Conservation (phyloP, 2,329 filamentous ascomycete species). For the Alternaria triticimaculans region DNA sequence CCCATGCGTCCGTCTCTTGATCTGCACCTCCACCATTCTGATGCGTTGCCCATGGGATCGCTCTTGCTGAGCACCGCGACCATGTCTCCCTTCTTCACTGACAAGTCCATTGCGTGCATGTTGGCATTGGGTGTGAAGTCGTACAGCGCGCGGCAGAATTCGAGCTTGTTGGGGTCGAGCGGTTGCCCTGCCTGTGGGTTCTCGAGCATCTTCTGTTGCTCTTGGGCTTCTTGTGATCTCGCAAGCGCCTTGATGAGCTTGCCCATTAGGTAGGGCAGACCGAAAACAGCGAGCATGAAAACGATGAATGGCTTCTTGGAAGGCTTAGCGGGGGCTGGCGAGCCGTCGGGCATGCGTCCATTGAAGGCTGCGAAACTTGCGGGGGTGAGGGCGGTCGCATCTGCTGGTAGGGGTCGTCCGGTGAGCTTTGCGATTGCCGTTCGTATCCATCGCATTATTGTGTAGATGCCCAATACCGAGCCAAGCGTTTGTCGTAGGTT, state of each 20-base stretch:
- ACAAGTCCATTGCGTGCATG: conserved; percentile 78
- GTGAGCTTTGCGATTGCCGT: conserved; percentile 92
- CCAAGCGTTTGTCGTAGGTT: conserved; percentile 92
- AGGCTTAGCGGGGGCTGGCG: conserved; percentile 70
- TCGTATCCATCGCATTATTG: conserved; percentile 91
- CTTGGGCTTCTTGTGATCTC: conserved; percentile 82
- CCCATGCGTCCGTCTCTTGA: conserved; percentile 88
- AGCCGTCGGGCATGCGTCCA: conserved; percentile 72
- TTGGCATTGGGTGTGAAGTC: conserved; percentile 86
- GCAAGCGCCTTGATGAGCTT: conserved; percentile 90
- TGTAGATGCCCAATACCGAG: conserved; percentile 93
- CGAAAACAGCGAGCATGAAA: conserved; percentile 93
- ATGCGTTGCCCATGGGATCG: conserved; percentile 88
- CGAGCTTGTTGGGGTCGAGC: conserved; percentile 87
- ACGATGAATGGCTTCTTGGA: conserved; percentile 96
- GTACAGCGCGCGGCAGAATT: conserved; percentile 94
- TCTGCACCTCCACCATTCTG: conserved; percentile 97
- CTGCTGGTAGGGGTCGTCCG: conserved; percentile 85
- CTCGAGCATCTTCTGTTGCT: conserved; percentile 65
- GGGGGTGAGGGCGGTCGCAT: conserved; percentile 85
- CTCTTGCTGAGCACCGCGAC: conserved; percentile 92
- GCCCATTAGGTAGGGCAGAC: conserved; percentile 94
- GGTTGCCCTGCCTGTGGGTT: conserved; percentile 57
- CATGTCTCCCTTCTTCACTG: conserved; percentile 92
- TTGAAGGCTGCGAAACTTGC: conserved; percentile 90